Evolutionary conservation across 495 filamentous ascomycete genomes (phyloP).

Genomic region (Penicillium canariense): DNA sequence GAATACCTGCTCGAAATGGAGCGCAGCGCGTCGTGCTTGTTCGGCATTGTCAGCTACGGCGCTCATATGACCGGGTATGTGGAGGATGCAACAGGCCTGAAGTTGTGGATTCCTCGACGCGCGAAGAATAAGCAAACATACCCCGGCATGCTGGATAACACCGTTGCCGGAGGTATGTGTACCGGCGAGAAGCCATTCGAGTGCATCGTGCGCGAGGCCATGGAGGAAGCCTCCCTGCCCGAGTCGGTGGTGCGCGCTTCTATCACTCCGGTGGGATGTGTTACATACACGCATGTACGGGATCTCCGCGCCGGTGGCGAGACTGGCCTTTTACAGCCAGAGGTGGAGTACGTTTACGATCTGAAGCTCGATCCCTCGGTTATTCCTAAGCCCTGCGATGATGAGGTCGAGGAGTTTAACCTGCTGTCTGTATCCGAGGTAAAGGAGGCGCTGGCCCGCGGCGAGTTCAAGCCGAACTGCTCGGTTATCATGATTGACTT

Average conservation of each 20-base stretch:
- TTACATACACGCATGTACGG: slow-evolving; percentile 84
- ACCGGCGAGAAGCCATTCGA: slow-evolving; percentile 74
- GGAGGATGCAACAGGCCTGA: slow-evolving; percentile 57
- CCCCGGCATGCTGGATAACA: slow-evolving; percentile 86
- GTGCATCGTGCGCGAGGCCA: slow-evolving; percentile 78
- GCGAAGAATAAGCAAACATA: slow-evolving; percentile 79
- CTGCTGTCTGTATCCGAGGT: slow-evolving; percentile 74
- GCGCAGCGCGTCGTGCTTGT: slow-evolving; percentile 71
- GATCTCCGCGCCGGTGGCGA: slow-evolving; percentile 80
- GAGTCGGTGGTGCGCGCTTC: slow-evolving; percentile 61
- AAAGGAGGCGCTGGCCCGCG: slow-evolving; percentile 62
- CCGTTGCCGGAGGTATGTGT: slow-evolving; percentile 85
- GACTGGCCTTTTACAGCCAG: slow-evolving; percentile 82
- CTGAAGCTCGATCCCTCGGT: slow-evolving; percentile 70
- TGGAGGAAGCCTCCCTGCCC: slow-evolving; percentile 86
- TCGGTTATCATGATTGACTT: slow-evolving; percentile 82
- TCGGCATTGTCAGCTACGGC: slow-evolving; percentile 85
- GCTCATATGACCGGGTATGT: slow-evolving; percentile 85
- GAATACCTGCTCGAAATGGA: slow-evolving; percentile 76
- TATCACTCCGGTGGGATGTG: slow-evolving; percentile 59
- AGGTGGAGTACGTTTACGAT: slow-evolving; percentile 91
- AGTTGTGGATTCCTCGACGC: slow-evolving; percentile 82
- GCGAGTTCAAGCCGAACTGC: slow-evolving; percentile 94
- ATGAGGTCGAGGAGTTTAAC: slow-evolving; percentile 84
- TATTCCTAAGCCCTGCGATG: slow-evolving; percentile 71